Evolutionary conservation across 2,329 filamentous ascomycete species (phyloP).

Genomic region (Fusarium verticillioides): DNA sequence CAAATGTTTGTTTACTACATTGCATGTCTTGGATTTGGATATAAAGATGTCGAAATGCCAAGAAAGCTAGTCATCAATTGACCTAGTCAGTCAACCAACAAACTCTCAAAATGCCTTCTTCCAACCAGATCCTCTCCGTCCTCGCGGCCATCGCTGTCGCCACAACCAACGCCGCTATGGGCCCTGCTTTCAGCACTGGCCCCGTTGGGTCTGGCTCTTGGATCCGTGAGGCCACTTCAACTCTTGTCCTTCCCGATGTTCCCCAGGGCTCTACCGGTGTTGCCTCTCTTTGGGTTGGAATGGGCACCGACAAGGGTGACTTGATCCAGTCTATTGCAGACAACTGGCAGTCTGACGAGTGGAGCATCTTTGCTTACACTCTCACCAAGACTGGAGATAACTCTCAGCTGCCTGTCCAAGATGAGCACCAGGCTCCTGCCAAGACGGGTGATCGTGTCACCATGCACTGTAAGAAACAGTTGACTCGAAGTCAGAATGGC

Average conservation of each 20-base stretch:
- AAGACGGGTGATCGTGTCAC: conserved; percentile 29
- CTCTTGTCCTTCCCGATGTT: conserved; percentile 53
- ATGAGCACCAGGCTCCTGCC: conserved; percentile 22
- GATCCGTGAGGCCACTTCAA: conserved; percentile 57
- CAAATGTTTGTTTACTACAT: neutral
- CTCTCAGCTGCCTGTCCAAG: conserved; percentile 31
- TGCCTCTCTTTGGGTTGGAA: conserved; percentile 59
- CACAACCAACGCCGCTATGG: conserved; percentile 45
- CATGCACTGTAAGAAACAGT: conserved; percentile 29
- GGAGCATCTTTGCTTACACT: conserved; percentile 58
- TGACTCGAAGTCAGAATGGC: fast-evolving
- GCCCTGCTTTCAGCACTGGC: conserved; percentile 56
- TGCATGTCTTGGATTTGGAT: neutral
- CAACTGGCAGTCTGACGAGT: conserved; percentile 46
- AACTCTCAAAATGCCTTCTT: conserved; percentile 29
- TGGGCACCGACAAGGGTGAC: conserved; percentile 59
- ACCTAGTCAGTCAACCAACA: neutral
- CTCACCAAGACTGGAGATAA: conserved; percentile 49
- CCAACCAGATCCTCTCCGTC: conserved; percentile 24
- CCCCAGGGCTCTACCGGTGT: conserved; percentile 52
- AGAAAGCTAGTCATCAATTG: neutral
- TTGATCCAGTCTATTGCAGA: conserved; percentile 60
- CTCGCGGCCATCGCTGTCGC: conserved; percentile 30
- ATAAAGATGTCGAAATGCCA: neutral
- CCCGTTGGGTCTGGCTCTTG: conserved; percentile 53